These are phyloP conservation scores for Aspergillus cavernicola DNA, from an alignment of 495 filamentous ascomycete genomes.

Conservation along the genomic window DNA sequence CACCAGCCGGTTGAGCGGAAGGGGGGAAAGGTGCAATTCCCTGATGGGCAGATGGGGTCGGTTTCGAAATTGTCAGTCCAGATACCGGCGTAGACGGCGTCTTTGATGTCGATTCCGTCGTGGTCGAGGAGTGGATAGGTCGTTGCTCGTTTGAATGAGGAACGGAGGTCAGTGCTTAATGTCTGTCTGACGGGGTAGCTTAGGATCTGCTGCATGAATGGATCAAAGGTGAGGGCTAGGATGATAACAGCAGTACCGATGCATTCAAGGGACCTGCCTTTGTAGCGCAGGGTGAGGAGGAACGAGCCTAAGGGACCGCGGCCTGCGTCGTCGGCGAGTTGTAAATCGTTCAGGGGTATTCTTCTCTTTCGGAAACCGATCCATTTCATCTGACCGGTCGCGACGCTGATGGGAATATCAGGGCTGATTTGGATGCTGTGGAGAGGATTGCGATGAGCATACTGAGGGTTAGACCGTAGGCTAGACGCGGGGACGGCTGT, in stretches of 20 bases:
- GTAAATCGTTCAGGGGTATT: slow-evolving; percentile 23
- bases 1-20: not conserved
- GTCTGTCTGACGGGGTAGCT: slow-evolving; percentile 13
- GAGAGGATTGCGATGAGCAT: slow-evolving; percentile 32
- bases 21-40: not conserved
- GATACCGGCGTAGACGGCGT: not conserved
- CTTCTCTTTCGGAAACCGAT: slow-evolving; percentile 21
- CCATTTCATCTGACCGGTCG: slow-evolving; percentile 39
- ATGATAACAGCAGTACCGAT: slow-evolving; percentile 28
- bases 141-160: not conserved
- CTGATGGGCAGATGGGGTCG: not conserved
- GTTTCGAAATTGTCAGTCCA: not conserved
- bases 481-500: not conserved
- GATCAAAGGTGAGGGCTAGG: slow-evolving; percentile 28
- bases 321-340: slow-evolving; percentile 35
- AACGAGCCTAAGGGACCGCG: slow-evolving; percentile 37
- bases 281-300: slow-evolving; percentile 23
- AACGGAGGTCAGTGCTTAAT: not conserved
- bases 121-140: not conserved
- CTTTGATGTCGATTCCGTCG: not conserved
- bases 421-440: slow-evolving; percentile 25
- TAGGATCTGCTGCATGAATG: slow-evolving; percentile 31
- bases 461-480: slow-evolving; percentile 25
- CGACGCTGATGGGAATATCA: slow-evolving; percentile 26
- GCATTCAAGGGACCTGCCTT: slow-evolving; percentile 7